phyloP scores from a whole-genome alignment of 139 green algal genomes.

The Eudorina sp. region DNA sequence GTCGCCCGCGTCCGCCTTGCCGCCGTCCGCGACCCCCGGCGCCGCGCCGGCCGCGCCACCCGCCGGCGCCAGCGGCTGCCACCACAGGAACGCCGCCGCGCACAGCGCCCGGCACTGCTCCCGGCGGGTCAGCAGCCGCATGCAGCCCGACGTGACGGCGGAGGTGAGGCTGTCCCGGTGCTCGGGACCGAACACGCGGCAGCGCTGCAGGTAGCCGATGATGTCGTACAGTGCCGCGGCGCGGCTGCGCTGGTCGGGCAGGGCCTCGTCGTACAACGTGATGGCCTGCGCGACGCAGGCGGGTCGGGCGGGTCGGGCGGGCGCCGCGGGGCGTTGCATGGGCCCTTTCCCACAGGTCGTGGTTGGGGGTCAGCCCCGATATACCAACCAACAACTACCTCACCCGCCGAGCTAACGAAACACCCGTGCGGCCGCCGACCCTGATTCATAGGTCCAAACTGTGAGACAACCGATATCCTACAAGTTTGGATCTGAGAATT shows the following conservation, averaged over 20 bases:
- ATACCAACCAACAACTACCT: no score
- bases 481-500: no score
- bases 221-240: slow-evolving; percentile 83
- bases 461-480: no score
- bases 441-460: no score
- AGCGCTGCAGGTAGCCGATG: slow-evolving; percentile 86
- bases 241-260: slow-evolving; percentile 76
- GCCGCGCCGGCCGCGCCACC: not conserved
- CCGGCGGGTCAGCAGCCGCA: slow-evolving; percentile 87
- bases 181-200: slow-evolving; percentile 83
- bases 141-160: not conserved
- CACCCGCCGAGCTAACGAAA: no score
- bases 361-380: no score
- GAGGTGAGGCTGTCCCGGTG: slow-evolving; percentile 78
- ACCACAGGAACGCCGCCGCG: slow-evolving; percentile 88
- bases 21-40: not conserved
- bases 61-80: slow-evolving; percentile 65
- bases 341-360: no score
- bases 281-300: no score
- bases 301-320: no score
- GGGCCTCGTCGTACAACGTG: slow-evolving; percentile 92
- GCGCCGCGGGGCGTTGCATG: no score
- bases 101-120: slow-evolving; percentile 93
- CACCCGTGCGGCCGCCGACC: no score
- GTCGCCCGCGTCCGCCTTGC: not conserved